Evolutionary conservation across 106 monocot genomes (phyloP).

Genomic region (Allium fistulosum): DNA sequence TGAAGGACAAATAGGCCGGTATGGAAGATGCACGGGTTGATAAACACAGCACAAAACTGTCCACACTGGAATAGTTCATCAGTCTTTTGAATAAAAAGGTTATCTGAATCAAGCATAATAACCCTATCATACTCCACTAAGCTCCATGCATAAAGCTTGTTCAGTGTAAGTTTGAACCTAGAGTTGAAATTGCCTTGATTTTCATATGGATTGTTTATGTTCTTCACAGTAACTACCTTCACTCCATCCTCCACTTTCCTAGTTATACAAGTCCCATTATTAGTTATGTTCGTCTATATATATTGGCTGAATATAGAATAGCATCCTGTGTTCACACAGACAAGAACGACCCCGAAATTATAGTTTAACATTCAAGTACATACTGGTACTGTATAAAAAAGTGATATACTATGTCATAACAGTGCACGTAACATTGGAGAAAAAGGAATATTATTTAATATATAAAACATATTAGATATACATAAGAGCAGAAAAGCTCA

Average conservation of each 20-base stretch:
- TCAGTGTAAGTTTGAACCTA: slow-evolving; percentile 46
- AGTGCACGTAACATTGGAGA: too few species aligned
- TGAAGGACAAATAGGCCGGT: slow-evolving; percentile 81
- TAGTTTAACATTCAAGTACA: too few species aligned
- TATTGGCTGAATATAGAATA: too few species aligned
- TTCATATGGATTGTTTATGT: slow-evolving; percentile 49
- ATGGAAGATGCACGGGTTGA: slow-evolving; percentile 84
- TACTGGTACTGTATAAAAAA: too few species aligned
- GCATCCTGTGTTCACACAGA: too few species aligned
- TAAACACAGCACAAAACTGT: slow-evolving; percentile 79
- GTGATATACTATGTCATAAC: too few species aligned
- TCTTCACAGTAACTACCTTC: slow-evolving; percentile 41
- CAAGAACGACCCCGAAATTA: neutral
- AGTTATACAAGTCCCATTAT: slow-evolving; percentile 1
- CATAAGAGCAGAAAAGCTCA: too few species aligned
- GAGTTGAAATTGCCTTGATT: slow-evolving; percentile 37
- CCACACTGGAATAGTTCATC: slow-evolving; percentile 87
- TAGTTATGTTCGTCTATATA: neutral
- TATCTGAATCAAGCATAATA: slow-evolving; percentile 76
- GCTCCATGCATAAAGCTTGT: slow-evolving; percentile 64
- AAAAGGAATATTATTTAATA: too few species aligned
- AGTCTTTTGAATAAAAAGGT: slow-evolving; percentile 59
- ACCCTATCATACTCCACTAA: slow-evolving; percentile 68
- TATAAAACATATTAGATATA: too few species aligned
- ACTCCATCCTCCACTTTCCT: slow-evolving; percentile 36